These are phyloP conservation scores for Phaffomyces opuntiae DNA, from an alignment of 805 yeast genomes.

Conservation along the genomic window DNA sequence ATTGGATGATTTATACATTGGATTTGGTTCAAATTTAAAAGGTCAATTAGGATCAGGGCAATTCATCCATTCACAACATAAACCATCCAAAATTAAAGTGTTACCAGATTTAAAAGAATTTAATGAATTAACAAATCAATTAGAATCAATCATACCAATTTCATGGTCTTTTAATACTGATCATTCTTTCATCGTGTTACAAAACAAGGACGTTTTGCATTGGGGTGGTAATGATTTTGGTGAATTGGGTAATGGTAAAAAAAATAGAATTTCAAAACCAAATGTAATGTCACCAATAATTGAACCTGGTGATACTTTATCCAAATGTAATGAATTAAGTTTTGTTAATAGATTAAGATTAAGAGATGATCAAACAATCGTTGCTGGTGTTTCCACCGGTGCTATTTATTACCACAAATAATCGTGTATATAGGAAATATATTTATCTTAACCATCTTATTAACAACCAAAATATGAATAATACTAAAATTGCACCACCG, in stretches of 20 bases:
- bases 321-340: constrained; percentile 26
- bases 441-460: constrained; percentile 52
- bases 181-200: constrained; percentile 55
- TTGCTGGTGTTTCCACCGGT: constrained; percentile 53
- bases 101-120: constrained; percentile 41
- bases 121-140: constrained; percentile 36
- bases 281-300: constrained; percentile 44
- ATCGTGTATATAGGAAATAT: background rate
- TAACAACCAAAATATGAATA: constrained; percentile 62
- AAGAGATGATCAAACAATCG: constrained; percentile 45
- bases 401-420: constrained; percentile 50
- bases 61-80: constrained; percentile 64
- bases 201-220: constrained; percentile 56
- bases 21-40: constrained; percentile 78
- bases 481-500: constrained; percentile 56
- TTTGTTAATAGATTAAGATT: constrained; percentile 43
- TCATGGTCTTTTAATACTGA: constrained; percentile 54
- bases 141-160: constrained; percentile 41
- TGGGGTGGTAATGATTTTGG: constrained; percentile 87
- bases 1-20: constrained; percentile 33
- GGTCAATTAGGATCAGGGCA: constrained; percentile 85
- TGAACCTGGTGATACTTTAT: constrained; percentile 39
- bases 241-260: constrained; percentile 80
- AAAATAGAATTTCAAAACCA: constrained; percentile 52
- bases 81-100: constrained; percentile 49